Percentiles rank a stretch among this genome's conserved stretches.
These are phyloP conservation scores for Backusella tuberculispora DNA, from an alignment of 192 early-diverging fungal species.

Conservation along the genomic window DNA sequence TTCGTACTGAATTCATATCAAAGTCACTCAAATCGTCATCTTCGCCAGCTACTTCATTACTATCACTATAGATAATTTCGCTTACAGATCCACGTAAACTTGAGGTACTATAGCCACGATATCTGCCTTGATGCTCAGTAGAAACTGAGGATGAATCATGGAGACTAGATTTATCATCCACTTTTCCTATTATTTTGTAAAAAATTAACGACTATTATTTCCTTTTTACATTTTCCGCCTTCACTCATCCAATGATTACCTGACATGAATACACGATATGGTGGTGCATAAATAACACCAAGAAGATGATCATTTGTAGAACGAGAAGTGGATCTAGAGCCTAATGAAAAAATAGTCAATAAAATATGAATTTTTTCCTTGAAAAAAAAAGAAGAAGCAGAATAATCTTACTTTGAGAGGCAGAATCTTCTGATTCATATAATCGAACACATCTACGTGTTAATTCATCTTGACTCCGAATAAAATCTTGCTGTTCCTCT, in stretches of 20 bases:
- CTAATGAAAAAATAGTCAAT: neutral
- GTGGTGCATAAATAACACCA: slow-evolving; percentile 59
- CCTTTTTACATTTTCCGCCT: neutral
- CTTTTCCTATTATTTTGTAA: neutral
- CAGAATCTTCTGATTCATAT: slow-evolving; percentile 46
- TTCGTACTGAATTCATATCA: slow-evolving; percentile 10
- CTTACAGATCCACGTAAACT: neutral
- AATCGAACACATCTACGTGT: slow-evolving; percentile 64
- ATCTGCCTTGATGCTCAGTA: neutral
- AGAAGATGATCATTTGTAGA: slow-evolving; percentile 44
- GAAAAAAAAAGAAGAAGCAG: neutral
- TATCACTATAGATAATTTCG: neutral
- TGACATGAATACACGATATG: slow-evolving; percentile 45
- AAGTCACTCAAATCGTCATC: neutral
- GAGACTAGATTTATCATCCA: slow-evolving; percentile 14
- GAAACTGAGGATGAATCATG: neutral
- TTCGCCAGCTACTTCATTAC: neutral
- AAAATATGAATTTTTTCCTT: neutral
- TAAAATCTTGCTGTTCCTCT: slow-evolving; percentile 59
- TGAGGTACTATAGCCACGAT: slow-evolving; percentile 1
- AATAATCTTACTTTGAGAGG: slow-evolving; percentile 16
- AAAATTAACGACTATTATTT: neutral
- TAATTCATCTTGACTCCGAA: slow-evolving; percentile 62
- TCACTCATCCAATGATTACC: slow-evolving; percentile 24
- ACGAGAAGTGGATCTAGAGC: slow-evolving; percentile 26